Base-by-base conservation (phyloP, 306 rosid genomes). In the Alnus glutinosa region DNA sequence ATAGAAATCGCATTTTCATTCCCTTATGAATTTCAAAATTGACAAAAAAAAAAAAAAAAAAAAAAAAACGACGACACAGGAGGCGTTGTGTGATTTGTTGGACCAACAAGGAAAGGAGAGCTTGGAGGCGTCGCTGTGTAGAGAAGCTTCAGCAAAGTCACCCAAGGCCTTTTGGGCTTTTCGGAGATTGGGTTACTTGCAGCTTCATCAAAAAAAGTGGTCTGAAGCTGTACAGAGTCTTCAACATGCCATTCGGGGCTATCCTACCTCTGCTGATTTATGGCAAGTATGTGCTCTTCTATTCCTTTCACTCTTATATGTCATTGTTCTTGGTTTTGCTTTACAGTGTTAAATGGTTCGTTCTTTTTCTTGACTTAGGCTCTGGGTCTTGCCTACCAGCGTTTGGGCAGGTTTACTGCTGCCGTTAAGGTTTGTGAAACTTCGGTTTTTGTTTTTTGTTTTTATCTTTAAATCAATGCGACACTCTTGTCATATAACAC, bases 131-230 rank as follows among this genome's bases (percentile, higher is more conserved):
- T 85, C 94, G n/a, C 75, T 87, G 64, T 94, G 98, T 86, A 82
- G 77, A 23, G 91, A 92, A 59, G 97, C 97, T 62, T 87, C 97
- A 30, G 70, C 81, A 58, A 88, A 77, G 77, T 94, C 97, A 4
- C 97, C 98, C 0, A 88, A 90, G 75, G 98, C 98, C 70, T 92
- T 90, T 75, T 94, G 97, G 98, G 98, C 97, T 48, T 92, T 90
- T 63, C 91, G 89, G 81, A 89, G 98, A 85, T 72, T 90, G 86
- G 98, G 98, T 63, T 94, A 87, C 86, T 80, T 94, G 80, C 97
- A 84, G 92, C 92, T 91, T 74, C 89, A 88, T 79, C 88, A 84
- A 39, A 86, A 89, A 50, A 87, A 89, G 71, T 94, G 95, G 93
- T 79, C 89, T 50, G 92, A 90, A 73, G 97, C 97, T 75, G 95